A percentile compares a stretch with the other conserved stretches of the same genome.
phyloP scores from a whole-genome alignment of 192 early-diverging fungal species.

The Blastocladiella britannica region DNA sequence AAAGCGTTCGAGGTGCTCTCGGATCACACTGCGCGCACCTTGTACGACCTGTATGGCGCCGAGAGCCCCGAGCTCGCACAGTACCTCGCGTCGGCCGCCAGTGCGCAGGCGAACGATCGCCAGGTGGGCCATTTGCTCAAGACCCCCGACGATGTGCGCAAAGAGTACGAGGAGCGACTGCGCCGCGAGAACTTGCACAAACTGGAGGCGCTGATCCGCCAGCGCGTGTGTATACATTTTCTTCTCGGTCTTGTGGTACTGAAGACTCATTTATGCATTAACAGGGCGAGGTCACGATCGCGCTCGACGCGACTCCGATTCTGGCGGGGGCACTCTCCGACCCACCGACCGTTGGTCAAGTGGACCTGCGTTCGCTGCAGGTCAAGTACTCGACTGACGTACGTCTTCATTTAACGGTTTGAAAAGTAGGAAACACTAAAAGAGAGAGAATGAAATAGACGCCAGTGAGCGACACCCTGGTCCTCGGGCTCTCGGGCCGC shows the following conservation, averaged over 20 bases:
- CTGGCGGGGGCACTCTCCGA: no score
- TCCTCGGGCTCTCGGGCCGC: background rate
- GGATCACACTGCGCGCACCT: background rate
- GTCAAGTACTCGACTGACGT: background rate
- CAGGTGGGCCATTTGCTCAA: background rate
- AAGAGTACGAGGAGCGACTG: background rate
- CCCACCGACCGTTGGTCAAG: no score
- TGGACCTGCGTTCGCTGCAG: background rate
- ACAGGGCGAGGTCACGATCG: background rate
- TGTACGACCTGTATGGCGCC: constrained; percentile 2
- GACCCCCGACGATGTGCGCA: constrained; percentile 3
- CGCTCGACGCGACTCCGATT: background rate
- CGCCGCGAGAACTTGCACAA: background rate
- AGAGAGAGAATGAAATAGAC: no score
- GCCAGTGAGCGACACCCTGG: background rate
- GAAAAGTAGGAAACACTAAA: no score
- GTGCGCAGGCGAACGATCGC: background rate
- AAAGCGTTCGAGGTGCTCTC: constrained; percentile 1
- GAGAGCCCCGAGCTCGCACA: background rate
- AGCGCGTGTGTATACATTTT: no score
- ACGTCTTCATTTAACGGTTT: no score
- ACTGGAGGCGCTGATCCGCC: background rate
- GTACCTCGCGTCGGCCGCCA: no score
- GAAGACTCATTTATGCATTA: no score
- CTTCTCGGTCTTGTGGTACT: no score